Base-by-base conservation (phyloP, 1,284 basidiomycete genomes). In the Flammula alnicola region DNA sequence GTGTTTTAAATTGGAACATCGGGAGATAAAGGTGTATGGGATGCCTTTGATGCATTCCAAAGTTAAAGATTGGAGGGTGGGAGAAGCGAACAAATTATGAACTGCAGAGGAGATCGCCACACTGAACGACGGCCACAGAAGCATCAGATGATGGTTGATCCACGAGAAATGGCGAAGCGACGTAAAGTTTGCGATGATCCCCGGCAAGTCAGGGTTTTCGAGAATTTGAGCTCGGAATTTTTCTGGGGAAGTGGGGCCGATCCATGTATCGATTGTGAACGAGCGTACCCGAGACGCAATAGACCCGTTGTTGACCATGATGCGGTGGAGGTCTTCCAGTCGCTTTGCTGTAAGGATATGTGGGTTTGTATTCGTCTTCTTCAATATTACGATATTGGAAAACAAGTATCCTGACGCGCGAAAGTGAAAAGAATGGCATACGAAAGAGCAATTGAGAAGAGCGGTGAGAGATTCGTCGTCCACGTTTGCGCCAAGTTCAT, bases 91-190 rank as follows among this genome's bases (percentile, higher is more conserved):
- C 9, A 55, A 16, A 1, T 16, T 38, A 12, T 16, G 30, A 10
- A 55, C 17, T 8, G 33, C 39, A 14, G 36, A 25, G 12, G 22
- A 26, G n/a, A 49, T 49, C 3, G 19, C 14, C 6, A 27, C 6
- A 40, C 42, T 43, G 27, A 55, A 32, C 5, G 35, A 44, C 2
- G 20, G 22, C 54, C 49, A 55, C 8, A 39, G 29, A 11, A 55
- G 38, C 6, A 39, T 17, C 2, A 23, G 23, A 5, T 22, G 27
- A 7, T 39, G 42, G 14, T 51, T 55, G 3, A 43, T 22, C 47
- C 49, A 55, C 5, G 30, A 23, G 25, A 55, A 55, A 9, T 29
- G 42, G 10, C 6, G 8, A 12, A 52, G 39, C 12, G 47, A 23
- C 0, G 36, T 30, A 3, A 56, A 43, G 35, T 47, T 44, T 1